A percentile compares a stretch with the other conserved stretches of the same genome.
Evolutionary conservation across 2,329 filamentous ascomycete genomes (phyloP).

Genomic region (Colletotrichum scovillei): DNA sequence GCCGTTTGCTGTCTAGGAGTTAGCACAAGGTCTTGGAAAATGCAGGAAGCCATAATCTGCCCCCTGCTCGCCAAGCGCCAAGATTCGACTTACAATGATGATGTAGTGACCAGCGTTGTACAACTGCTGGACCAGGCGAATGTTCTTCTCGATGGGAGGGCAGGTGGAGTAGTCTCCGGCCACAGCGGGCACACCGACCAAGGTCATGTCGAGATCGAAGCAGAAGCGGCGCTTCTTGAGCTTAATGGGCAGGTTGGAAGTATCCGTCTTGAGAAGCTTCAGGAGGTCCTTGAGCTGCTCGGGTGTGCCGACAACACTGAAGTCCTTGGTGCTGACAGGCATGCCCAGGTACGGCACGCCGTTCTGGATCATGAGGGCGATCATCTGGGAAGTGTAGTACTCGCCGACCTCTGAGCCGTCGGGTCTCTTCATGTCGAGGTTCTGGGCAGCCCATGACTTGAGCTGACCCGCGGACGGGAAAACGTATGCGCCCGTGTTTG

Average conservation of each 20-base stretch:
- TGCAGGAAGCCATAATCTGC: neutral
- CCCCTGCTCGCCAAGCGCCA: conserved; percentile 16
- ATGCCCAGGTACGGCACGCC: conserved; percentile 41
- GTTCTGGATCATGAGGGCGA: conserved; percentile 40
- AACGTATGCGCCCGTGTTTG: conserved; percentile 43
- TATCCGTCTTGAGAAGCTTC: conserved; percentile 39
- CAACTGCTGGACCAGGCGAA: conserved; percentile 43
- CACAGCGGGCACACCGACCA: conserved; percentile 43
- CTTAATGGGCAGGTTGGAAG: conserved; percentile 36
- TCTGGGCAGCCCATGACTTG: conserved; percentile 39
- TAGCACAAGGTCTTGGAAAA: neutral
- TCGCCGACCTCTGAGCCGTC: conserved; percentile 41
- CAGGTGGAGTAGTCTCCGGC: conserved; percentile 44
- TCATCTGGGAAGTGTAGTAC: conserved; percentile 43
- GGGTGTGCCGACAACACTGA: conserved; percentile 43
- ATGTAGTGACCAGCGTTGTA: conserved; percentile 45
- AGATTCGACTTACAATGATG: conserved; percentile 41
- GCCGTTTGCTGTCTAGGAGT: conserved; percentile 39
- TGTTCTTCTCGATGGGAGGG: conserved; percentile 44
- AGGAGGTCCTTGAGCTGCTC: conserved; percentile 44
- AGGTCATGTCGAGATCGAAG: conserved; percentile 45
- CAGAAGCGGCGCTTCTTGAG: conserved; percentile 44
- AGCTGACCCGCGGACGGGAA: conserved; percentile 41
- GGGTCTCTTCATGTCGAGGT: conserved; percentile 38
- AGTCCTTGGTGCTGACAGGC: conserved; percentile 39